Evolutionary conservation across 176 grass and related monocot genomes (phyloP), one percentile per base, ranked within the genome.

Genomic region (Bonia amplexicaulis): DNA sequence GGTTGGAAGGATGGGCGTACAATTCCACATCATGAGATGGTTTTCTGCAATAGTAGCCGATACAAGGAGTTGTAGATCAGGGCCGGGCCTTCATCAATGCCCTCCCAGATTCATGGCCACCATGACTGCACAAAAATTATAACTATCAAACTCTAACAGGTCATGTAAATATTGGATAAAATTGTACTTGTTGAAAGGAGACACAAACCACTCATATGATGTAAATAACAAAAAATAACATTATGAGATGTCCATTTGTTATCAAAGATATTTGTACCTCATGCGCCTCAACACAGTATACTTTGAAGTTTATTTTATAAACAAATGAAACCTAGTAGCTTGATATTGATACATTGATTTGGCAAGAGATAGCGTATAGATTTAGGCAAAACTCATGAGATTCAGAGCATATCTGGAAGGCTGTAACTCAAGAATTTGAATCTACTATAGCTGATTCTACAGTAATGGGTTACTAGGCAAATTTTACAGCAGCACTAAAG

Each of bases 101-200:
- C 59, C 47, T 59, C 22, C 20, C 9, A 57, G 25, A 39, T 58
- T 5, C 71, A 83, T 57, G 19, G 51, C 37, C 41, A 57, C 9
- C 63, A 54, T 80, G 12, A 19, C 60, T 57, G 70, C 25, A 82
- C 49, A 14, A 82, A 55, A 69, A 25, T 39, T 69, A 40, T 49
- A 69, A 48, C 45, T 20, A 45, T 62, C 63, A 76, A 62, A 74
- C 22, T 62, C 27, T 39, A 66, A 70, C 53, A 78, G 12, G 74
- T 59, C 61, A 63, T 89, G 88, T 89, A 85, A 57, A 81, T 80
- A 81, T 26, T 14, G 25, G 22, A 45, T 31, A 54, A 52, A 45
- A 63, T 2, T 89, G 44, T 85, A 70, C 15, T 69, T 76, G 69
- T 2, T 62, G 9, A 33, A 53, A 79, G 4, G 33, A 67, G 65